Conservation (phyloP, 345 rosid species). For the Clarkia xantiana region DNA sequence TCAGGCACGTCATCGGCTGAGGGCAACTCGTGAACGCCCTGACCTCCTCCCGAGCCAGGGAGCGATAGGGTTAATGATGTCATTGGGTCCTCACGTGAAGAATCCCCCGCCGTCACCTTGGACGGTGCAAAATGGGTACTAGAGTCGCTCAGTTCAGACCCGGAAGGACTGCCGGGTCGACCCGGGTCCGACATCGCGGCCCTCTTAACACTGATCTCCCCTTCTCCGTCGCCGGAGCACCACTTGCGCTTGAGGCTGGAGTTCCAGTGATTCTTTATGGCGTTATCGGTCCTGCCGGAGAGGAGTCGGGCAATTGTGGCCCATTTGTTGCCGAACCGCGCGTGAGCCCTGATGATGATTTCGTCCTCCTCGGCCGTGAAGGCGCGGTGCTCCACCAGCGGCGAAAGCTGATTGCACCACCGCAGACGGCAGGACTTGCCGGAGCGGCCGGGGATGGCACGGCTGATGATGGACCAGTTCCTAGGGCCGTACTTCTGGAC, state of each 20-base stretch:
- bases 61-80: constrained; percentile 22
- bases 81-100: constrained; percentile 15
- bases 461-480: constrained; percentile 86
- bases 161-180: constrained; percentile 15
- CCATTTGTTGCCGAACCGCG: constrained; percentile 79
- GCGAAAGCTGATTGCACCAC: constrained; percentile 95
- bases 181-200: constrained; percentile 19
- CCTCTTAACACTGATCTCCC: not conserved
- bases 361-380: constrained; percentile 65
- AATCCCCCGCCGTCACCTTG: constrained; percentile 5
- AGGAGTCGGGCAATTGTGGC: constrained; percentile 82
- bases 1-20: no score
- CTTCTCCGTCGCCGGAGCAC: no score
- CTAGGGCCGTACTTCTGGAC: constrained; percentile 65
- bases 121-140: constrained; percentile 1
- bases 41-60: constrained; percentile 15
- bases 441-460: constrained; percentile 79
- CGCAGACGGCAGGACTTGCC: constrained; percentile 78
- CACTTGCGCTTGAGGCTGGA: constrained; percentile 73
- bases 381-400: constrained; percentile 80
- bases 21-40: not conserved
- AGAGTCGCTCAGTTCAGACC: constrained; percentile 22
- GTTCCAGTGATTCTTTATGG: constrained; percentile 86
- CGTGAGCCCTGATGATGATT: constrained; percentile 57
- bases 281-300: constrained; percentile 84